These are phyloP conservation scores for Psidium guajava DNA, from an alignment of 345 rosid genomes.

Conservation along the genomic window DNA sequence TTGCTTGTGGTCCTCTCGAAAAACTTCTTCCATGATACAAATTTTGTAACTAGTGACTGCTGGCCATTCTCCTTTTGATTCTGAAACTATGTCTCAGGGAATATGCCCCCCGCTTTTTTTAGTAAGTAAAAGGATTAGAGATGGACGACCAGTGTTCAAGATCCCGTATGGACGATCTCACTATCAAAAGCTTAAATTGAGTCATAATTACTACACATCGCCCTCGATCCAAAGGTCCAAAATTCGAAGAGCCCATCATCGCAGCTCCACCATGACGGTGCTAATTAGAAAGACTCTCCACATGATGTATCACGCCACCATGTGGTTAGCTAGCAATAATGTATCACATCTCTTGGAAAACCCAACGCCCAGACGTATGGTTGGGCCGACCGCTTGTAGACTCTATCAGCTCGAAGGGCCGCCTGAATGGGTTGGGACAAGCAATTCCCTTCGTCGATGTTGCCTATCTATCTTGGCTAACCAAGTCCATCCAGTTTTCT, in stretches of 20 bases:
- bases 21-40: background rate
- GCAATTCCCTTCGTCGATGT: background rate
- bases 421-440: background rate
- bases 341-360: background rate
- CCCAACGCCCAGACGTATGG: background rate
- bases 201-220: background rate
- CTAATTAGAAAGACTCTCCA: rapidly evolving
- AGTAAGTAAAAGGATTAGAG: background rate
- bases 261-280: rapidly evolving
- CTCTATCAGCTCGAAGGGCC: background rate
- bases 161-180: background rate
- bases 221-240: rapidly evolving
- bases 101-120: background rate
- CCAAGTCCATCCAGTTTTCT: background rate
- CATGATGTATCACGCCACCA: background rate
- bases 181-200: background rate
- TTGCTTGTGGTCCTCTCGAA: background rate
- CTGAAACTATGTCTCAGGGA: background rate
- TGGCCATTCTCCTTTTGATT: background rate
- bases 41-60: background rate
- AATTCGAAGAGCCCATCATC: background rate
- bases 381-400: rapidly evolving
- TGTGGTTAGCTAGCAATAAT: no score
- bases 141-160: no score
- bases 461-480: background rate